Evolutionary conservation across 441 rosid genomes (phyloP), one percentile per base, ranked within the genome.

Genomic region (Euphorbia schlechtendalii): DNA sequence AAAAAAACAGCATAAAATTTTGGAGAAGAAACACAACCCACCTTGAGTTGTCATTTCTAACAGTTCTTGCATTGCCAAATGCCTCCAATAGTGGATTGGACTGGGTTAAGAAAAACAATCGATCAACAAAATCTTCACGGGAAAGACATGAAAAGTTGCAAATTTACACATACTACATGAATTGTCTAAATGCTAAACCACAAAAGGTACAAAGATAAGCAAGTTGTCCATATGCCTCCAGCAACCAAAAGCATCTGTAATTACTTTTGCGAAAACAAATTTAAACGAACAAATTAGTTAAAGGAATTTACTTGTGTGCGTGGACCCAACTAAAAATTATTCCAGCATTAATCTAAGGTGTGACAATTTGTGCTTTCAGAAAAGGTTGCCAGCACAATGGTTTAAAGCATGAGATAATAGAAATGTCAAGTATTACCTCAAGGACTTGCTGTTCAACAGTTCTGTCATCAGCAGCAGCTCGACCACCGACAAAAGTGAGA

Each of bases 81-180:
- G 98, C 97, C 85, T 93, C 98, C 87, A 93, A 76, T 52, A 93
- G 91, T 54, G 98, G 98, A 88, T 90, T 93, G 72, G 98, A 93
- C 98, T 93, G 85, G 65, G 81, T 58, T 43, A 66, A 2, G 20
- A 57, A 76, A 65, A 81, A 71, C 68, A 67, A 55, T 34, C 63
- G 59, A 76, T 81, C 54, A 84, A 74, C 69, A n/a, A 69, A 71
- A 59, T 18, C 36, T 67, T 43, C 18, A 58, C 21, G 65, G 24
- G 63, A 73, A 67, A 69, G 18, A 69, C 34, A 69, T 60, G 49
- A 25, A 72, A 14, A 15, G 32, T 64, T 54, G 21, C 36, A 41
- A 36, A n/a, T n/a, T n/a, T n/a, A n/a, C n/a, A n/a, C n/a, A n/a
- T n/a, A n/a, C n/a, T n/a, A n/a, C n/a, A n/a, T n/a, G n/a, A n/a